Conservation (phyloP, 352 stramenopile genomes). For the Phytophthora pseudosyringae region DNA sequence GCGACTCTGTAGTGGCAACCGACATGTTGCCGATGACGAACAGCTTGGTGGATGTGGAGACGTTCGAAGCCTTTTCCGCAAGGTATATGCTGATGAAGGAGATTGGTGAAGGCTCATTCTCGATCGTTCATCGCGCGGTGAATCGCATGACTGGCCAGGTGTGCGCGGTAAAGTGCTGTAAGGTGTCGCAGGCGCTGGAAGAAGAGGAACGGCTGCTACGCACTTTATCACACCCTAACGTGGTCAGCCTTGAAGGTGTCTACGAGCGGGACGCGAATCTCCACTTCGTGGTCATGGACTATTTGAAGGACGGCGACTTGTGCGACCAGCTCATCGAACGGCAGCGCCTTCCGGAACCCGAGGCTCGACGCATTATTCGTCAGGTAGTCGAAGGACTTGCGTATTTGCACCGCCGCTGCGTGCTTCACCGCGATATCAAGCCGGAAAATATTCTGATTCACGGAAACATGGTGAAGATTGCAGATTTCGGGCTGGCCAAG, state of each 20-base stretch:
- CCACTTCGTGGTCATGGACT: slow-evolving; percentile 87
- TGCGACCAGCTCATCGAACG: slow-evolving; percentile 77
- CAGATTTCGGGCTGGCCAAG: slow-evolving; percentile 82
- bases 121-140: slow-evolving; percentile 80
- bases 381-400: slow-evolving; percentile 67
- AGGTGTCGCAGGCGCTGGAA: slow-evolving; percentile 61
- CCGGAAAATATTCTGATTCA: slow-evolving; percentile 86
- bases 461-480: slow-evolving; percentile 73
- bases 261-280: slow-evolving; percentile 69
- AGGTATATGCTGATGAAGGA: slow-evolving; percentile 83
- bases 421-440: slow-evolving; percentile 83
- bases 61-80: slow-evolving; percentile 45
- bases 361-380: slow-evolving; percentile 63
- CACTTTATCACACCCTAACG: slow-evolving; percentile 68
- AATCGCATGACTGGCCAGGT: slow-evolving; percentile 68
- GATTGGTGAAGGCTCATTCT: slow-evolving; percentile 86
- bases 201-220: slow-evolving; percentile 77
- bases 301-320: slow-evolving; percentile 77
- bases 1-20: not conserved
- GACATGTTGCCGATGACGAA: not conserved
- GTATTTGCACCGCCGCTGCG: slow-evolving; percentile 68
- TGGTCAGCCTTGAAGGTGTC: slow-evolving; percentile 72
- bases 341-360: slow-evolving; percentile 60
- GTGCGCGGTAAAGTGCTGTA: slow-evolving; percentile 82
- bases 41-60: slow-evolving; percentile 23